Base-by-base conservation (phyloP, 768 basidiomycete genomes). In the Mycena crocata region DNA sequence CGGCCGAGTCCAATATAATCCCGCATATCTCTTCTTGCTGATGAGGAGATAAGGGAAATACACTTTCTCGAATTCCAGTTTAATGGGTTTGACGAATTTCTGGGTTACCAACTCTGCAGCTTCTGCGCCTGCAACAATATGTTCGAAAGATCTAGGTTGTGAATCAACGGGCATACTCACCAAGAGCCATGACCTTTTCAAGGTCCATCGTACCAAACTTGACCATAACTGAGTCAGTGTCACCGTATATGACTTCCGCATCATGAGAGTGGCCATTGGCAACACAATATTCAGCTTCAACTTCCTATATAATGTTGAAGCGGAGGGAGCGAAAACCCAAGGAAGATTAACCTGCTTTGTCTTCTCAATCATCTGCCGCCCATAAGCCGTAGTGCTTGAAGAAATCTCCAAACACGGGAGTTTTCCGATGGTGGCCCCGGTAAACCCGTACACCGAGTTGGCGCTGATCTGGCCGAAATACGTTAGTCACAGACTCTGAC, bases 191-290 rank as follows among this genome's bases (percentile, higher is more conserved):
- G 55, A 97, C 96, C 9, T 85, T 86, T 44, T 86, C 83, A 32
- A 99, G 82, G 72, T 99, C 96, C 5, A 86, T 89, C 46, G 94
- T 94, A 6, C 98, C 98, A 67, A 99, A 99, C 71, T 89, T 91
- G 51, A 99, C 93, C 98, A 99, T 99, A 75, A 99, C 96, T 0
- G 98, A 99, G 81, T 99, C 98, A 2, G 98, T 99, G 77, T 99
- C 98, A 70, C 98, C 98, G 70, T 99, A 99, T 69, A 99, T 94
- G 75, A 99, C 94, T 73, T 94, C 89, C 3, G 98, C 96, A 66
- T 98, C 90, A 74, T 96, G 88, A 23, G 87, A 77, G 73, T 92
- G 90, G 0, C 96, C 96, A 73, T 98, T 98, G 15, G 89, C 90
- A 15, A 92, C 83, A 52, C 85, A 92, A 76, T 95, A 98, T 72